These are phyloP conservation scores for Posidonia oceanica DNA, from an alignment of 116 monocot species.

Conservation along the genomic window DNA sequence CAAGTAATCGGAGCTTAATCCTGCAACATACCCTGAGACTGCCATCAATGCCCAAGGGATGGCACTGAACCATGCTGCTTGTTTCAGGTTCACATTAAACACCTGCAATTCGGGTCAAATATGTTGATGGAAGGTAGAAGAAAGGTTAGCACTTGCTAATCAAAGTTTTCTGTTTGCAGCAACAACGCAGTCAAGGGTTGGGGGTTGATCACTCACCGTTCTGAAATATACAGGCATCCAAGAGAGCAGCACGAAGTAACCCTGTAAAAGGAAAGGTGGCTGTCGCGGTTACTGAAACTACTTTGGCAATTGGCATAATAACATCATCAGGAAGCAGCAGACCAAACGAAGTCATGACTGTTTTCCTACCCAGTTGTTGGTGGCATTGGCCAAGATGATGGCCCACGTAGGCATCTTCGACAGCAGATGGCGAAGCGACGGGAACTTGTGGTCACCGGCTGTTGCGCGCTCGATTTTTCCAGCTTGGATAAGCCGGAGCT, in stretches of 20 bases:
- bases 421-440: constrained; percentile 32
- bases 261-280: constrained; percentile 21
- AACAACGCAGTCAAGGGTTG: too few species aligned
- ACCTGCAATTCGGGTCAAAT: constrained; percentile 26
- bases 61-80: constrained; percentile 98
- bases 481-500: constrained; percentile 39
- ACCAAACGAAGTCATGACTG: background rate
- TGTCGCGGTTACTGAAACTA: background rate
- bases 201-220: constrained; percentile 40
- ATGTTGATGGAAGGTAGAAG: too few species aligned
- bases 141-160: too few species aligned
- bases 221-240: constrained; percentile 99
- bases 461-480: constrained; percentile 25
- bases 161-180: too few species aligned
- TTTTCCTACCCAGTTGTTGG: constrained; percentile 79
- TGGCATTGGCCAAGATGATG: constrained; percentile 64
- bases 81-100: constrained; percentile 75
- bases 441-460: background rate
- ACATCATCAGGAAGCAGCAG: too few species aligned
- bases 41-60: constrained; percentile 89
- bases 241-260: constrained; percentile 88
- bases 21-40: constrained; percentile 73
- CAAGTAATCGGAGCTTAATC: constrained; percentile 61
- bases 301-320: too few species aligned
- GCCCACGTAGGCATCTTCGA: constrained; percentile 77